phyloP scores from a whole-genome alignment of 2,329 filamentous ascomycete species.

The Sphaerulina musiva region DNA sequence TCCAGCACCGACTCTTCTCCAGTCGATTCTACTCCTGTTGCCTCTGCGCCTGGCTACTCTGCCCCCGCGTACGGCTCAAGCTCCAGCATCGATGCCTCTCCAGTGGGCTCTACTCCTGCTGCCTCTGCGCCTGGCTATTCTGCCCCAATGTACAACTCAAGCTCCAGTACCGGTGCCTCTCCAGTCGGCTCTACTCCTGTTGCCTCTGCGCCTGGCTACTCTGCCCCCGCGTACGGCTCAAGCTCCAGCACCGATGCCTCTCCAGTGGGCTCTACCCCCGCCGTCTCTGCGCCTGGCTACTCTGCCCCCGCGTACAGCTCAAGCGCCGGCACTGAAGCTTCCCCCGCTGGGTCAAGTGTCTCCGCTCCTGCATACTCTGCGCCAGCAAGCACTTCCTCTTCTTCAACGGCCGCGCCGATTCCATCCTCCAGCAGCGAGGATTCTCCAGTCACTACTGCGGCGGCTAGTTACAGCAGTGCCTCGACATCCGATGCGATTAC shows the following conservation, averaged over 20 bases:
- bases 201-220: no score
- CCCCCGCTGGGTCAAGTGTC: constrained; percentile 8
- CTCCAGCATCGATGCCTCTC: no score
- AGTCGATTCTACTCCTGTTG: constrained; percentile 11
- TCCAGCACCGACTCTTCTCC: constrained; percentile 18
- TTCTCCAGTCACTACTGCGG: constrained; percentile 6
- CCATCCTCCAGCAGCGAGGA: constrained; percentile 7
- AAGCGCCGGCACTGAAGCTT: constrained; percentile 11
- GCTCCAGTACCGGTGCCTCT: no score
- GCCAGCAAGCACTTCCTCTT: constrained; percentile 5
- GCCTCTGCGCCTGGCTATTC: constrained; percentile 11
- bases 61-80: no score
- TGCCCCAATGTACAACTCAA: no score
- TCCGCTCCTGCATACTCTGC: constrained; percentile 15
- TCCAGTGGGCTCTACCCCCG: no score
- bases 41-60: constrained; percentile 10
- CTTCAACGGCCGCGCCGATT: constrained; percentile 5
- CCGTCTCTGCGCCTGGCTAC: background rate
- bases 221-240: no score
- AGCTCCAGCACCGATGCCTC: no score
- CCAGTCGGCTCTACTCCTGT: no score
- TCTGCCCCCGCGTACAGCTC: constrained; percentile 10
- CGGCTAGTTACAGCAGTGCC: background rate
- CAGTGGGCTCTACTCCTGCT: constrained; percentile 7
- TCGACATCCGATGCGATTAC: background rate